These are phyloP conservation scores for Penicillium sp. DNA, from an alignment of 2,329 filamentous ascomycete species.

Conservation along the genomic window DNA sequence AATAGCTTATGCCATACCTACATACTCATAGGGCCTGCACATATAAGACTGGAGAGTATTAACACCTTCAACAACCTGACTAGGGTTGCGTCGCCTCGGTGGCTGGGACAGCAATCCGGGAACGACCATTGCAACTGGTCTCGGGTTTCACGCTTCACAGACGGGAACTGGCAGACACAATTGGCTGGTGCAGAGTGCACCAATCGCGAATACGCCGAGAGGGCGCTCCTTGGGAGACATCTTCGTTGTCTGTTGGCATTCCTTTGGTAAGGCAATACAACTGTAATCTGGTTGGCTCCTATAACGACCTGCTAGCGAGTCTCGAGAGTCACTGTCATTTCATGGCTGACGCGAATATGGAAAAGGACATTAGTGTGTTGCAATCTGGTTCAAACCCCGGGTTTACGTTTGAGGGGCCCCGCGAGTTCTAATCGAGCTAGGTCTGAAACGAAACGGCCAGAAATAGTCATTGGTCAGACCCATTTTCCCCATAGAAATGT, in stretches of 20 bases:
- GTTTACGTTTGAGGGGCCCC: not conserved
- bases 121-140: not conserved
- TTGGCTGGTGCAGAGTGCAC: not conserved
- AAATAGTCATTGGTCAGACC: not conserved
- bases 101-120: not conserved
- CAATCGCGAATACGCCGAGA: not conserved
- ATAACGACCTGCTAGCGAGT: too few relatives aligned
- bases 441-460: constrained; percentile 2
- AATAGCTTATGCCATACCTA: not conserved
- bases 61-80: not conserved
- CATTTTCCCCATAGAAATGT: not conserved
- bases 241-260: not conserved
- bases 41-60: not conserved
- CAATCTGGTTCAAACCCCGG: not conserved
- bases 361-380: not conserved
- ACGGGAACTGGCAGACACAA: not conserved
- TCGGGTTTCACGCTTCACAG: not conserved
- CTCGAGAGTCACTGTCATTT: not conserved
- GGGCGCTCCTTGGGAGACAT: not conserved
- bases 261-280: too few relatives aligned
- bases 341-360: not conserved
- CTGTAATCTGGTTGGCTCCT: too few relatives aligned
- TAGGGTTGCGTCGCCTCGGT: not conserved
- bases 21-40: not conserved
- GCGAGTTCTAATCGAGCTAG: not conserved